Evolutionary conservation across 2,329 filamentous ascomycete species (phyloP).

Genomic region (Penicillium sp.): DNA sequence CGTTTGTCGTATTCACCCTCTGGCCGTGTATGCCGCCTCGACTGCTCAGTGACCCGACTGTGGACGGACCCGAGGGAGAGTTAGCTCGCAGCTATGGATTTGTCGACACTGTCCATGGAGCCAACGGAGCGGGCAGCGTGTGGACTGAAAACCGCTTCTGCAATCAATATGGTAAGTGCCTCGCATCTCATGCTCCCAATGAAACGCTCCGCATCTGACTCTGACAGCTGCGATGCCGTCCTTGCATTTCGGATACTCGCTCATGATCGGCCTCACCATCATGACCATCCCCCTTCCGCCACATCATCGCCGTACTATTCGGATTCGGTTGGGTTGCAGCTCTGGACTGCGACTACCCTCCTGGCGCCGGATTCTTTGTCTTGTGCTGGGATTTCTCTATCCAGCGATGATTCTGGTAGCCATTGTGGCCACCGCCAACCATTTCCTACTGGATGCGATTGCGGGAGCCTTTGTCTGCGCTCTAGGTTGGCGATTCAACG

Average conservation of each 20-base stretch:
- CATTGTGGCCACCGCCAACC: constrained; percentile 67
- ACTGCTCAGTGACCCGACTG: constrained; percentile 50
- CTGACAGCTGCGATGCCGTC: constrained; percentile 64
- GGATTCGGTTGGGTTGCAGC: constrained; percentile 29
- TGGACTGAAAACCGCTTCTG: constrained; percentile 70
- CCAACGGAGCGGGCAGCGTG: constrained; percentile 58
- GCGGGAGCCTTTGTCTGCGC: constrained; percentile 62
- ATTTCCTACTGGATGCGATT: constrained; percentile 66
- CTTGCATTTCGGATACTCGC: constrained; percentile 69
- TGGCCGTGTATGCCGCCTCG: constrained; percentile 60
- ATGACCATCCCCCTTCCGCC: constrained; percentile 59
- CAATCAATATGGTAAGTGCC: constrained; percentile 62
- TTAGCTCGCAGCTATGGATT: constrained; percentile 58
- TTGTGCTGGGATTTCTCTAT: constrained; percentile 56
- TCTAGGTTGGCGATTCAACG: constrained; percentile 56
- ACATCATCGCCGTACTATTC: constrained; percentile 45
- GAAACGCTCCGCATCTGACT: constrained; percentile 1
- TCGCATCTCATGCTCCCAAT: neutral
- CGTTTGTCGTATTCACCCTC: constrained; percentile 55
- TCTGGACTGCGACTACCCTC: constrained; percentile 41
- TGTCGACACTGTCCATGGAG: constrained; percentile 55
- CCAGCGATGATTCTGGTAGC: constrained; percentile 61
- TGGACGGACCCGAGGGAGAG: constrained; percentile 52
- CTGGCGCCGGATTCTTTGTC: constrained; percentile 49
- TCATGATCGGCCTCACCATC: constrained; percentile 66